Evolutionary conservation across 2,329 filamentous ascomycete species (phyloP).

Genomic region (Botrytis fabae): DNA sequence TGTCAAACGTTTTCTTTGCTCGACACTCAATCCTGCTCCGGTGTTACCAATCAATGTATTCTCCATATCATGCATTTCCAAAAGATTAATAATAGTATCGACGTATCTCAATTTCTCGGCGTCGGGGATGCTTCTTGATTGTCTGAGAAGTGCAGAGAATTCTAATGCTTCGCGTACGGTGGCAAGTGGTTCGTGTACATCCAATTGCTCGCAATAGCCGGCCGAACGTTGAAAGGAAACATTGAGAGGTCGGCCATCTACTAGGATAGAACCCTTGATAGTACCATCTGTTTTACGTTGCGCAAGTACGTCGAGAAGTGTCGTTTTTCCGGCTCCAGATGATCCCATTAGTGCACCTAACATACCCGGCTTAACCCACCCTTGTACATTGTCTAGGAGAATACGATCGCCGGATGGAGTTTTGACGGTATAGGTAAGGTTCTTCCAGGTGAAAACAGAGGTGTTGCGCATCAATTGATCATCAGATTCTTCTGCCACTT

Average conservation of each 20-base stretch:
- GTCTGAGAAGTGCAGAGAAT: slow-evolving; percentile 82
- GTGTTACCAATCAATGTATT: slow-evolving; percentile 65
- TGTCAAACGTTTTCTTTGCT: slow-evolving; percentile 62
- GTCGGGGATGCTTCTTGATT: slow-evolving; percentile 68
- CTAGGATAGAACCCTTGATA: slow-evolving; percentile 77
- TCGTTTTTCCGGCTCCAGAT: slow-evolving; percentile 83
- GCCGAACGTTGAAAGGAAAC: slow-evolving; percentile 86
- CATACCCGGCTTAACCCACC: slow-evolving; percentile 61
- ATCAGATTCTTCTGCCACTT: slow-evolving; percentile 42
- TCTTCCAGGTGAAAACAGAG: slow-evolving; percentile 72
- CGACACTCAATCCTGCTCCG: slow-evolving; percentile 60
- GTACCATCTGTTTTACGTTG: slow-evolving; percentile 86
- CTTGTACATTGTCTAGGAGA: slow-evolving; percentile 67
- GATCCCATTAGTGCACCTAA: slow-evolving; percentile 62
- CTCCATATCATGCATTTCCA: slow-evolving; percentile 67
- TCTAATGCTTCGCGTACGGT: slow-evolving; percentile 85
- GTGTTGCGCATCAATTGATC: slow-evolving; percentile 59
- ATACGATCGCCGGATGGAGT: slow-evolving; percentile 61
- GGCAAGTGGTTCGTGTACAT: slow-evolving; percentile 79
- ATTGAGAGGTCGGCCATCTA: slow-evolving; percentile 65
- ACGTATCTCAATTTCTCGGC: slow-evolving; percentile 81
- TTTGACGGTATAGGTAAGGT: slow-evolving; percentile 67
- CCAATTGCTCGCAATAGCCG: slow-evolving; percentile 70
- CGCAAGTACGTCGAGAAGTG: slow-evolving; percentile 81
- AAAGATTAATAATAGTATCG: slow-evolving; percentile 68